Conservation (phyloP, 176 grass and related monocot species). For the Cenchrus purpureus region DNA sequence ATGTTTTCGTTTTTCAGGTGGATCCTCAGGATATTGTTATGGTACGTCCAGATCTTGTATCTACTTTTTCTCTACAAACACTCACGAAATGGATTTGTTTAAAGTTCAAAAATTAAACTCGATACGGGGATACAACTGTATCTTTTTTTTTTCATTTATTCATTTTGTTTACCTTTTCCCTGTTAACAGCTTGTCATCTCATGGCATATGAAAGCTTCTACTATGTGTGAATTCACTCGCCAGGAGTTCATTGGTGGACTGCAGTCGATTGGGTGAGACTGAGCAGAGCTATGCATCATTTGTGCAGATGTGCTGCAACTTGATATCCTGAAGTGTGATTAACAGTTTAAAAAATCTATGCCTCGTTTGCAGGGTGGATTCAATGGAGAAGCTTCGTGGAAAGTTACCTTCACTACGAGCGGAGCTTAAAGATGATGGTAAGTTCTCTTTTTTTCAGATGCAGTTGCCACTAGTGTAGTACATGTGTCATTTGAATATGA, state of each 20-base stretch:
- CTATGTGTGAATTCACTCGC: constrained; percentile 97
- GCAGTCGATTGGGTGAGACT: constrained; percentile 84
- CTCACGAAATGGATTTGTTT: too few relatives aligned
- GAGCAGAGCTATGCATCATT: too few relatives aligned
- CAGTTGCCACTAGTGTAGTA: not conserved
- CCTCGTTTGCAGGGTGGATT: constrained; percentile 78
- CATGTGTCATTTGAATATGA: not conserved
- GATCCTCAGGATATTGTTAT: constrained; percentile 99
- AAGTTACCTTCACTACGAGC: constrained; percentile 84
- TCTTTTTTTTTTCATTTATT: not conserved
- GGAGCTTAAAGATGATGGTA: constrained; percentile 95
- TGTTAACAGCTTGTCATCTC: constrained; percentile 94
- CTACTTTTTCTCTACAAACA: not conserved
- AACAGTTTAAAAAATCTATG: too few relatives aligned
- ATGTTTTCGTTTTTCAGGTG: constrained; percentile 62
- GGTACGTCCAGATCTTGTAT: constrained; percentile 54
- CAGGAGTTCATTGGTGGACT: constrained; percentile 91
- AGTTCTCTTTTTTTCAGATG: constrained; percentile 30
- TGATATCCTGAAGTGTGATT: constrained; percentile 8
- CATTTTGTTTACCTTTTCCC: not conserved
- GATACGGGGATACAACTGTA: too few relatives aligned
- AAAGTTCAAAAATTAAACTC: too few relatives aligned
- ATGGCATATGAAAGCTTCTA: constrained; percentile 99
- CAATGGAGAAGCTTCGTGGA: constrained; percentile 82
- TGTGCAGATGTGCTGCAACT: constrained; percentile 25